Evolutionary conservation across 31 red algal species (phyloP), one percentile per base, ranked within the genome.

Genomic region (Asparagopsis taxiformis): DNA sequence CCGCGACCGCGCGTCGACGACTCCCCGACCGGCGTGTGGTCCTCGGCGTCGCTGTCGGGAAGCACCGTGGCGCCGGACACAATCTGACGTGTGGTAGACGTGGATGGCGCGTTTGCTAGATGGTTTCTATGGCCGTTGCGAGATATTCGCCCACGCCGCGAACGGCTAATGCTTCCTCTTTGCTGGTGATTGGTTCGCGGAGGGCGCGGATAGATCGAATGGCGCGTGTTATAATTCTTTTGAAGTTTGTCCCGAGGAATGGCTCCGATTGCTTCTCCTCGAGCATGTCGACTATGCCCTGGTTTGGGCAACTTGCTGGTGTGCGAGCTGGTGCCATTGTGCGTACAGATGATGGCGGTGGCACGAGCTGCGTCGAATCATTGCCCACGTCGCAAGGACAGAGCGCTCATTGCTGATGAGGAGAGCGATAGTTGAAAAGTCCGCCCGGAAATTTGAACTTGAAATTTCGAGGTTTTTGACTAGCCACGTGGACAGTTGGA

Each of bases 61-160:
- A 22, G 24, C 23, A 15, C 61, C 11, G 10, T 66, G 23, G 30
- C 19, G 59, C 49, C 34, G 23, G 31, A 9, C 60, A 15, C 22
- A 28, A 66, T 24, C 25, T 15, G 54, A 10, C 36, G 48, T 50
- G 30, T 67, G 21, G 62, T 41, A 51, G 44, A 38, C 22, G 64
- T 22, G 20, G 29, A 30, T 3, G 22, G 55, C 5, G 59, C 38
- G 52, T 68, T 76, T 68, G 56, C 5, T 57, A 29, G 19, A 74
- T 68, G 2, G 52, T 46, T 20, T 74, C 30, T 60, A 85, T 75
- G 28, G 64, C 28, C 15, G 59, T 43, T 1, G 68, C 81, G 24
- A 85, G 56, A n/a, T 66, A 85, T 1, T 74, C 50, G 22, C 81
- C 81, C 1, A 85, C 37, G 29, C 65, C 53, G 4, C 54, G 24